Evolutionary conservation across 2,329 filamentous ascomycete species (phyloP), one percentile per base, ranked within the genome.

Genomic region (Cyanodermella asteris): DNA sequence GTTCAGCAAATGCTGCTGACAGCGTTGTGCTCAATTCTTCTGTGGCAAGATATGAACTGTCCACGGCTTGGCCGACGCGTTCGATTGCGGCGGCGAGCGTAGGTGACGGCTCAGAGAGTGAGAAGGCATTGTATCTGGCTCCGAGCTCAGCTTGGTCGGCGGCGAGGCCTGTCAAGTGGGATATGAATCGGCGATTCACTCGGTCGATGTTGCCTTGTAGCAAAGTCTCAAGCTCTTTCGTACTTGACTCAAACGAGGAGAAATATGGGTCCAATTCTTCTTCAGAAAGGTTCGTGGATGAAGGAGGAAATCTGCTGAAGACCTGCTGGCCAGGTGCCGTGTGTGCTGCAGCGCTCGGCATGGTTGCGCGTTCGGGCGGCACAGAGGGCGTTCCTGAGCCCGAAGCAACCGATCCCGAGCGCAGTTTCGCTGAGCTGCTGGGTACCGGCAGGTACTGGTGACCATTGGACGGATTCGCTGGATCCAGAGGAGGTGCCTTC

Each of bases 231-330:
- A 94, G 59, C 35, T 94, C 84, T 43, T 87, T 81, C 7, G 82
- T 91, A 2, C 81, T 84, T 3, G 72, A 62, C 45, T 97, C 90
- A 36, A 90, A 97, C 18, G 78, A 74, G 30, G 84, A 72, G 49
- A 97, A 97, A 47, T 94, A 97, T 2, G 82, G 81, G 40, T 97
- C 87, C 10, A 97, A 60, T 26, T 94, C 84, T 38, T 81, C 70
- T 45, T 97, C 90, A 35, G 66, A 76, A 27, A 94, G 52, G 26
- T 68, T 66, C 33, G 72, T 66, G 3, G 71, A 63, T 14, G 78
- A 70, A 0, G 78, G 73, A 4, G 87, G 87, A 35, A 97, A 93
- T 10, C 81, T 71, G 12, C 67, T 68, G 36, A 80, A 70, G 7
- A 72, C 50, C 38, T 78, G 74, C 2, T 42, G 66, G 3, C 64